Conservation (phyloP, 257 asterid genomes). For the Cruciata laevipes region DNA sequence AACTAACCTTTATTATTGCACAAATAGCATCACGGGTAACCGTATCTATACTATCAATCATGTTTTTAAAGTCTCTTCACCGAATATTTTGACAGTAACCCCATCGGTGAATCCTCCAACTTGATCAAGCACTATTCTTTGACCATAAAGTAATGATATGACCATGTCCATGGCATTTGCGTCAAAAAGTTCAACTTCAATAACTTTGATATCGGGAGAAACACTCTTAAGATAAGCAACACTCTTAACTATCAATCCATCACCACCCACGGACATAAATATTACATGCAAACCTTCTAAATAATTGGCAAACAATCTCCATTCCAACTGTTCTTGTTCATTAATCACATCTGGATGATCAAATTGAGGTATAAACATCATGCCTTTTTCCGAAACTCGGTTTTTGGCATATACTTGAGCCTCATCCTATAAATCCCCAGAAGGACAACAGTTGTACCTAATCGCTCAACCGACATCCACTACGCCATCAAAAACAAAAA, state of each 20-base stretch:
- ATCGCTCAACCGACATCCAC: constrained; percentile 85
- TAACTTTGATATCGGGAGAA: constrained; percentile 71
- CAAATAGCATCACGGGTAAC: constrained; percentile 94
- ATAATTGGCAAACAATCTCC: constrained; percentile 73
- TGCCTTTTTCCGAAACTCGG: constrained; percentile 57
- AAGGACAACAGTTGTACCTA: constrained; percentile 87
- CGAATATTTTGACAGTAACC: constrained; percentile 91
- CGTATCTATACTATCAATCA: constrained; percentile 80
- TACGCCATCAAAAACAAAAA: constrained; percentile 10
- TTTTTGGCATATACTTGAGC: constrained; percentile 82
- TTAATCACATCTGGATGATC: constrained; percentile 86
- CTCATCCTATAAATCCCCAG: constrained; percentile 91
- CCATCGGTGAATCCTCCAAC: constrained; percentile 99
- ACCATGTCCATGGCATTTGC: constrained; percentile 93
- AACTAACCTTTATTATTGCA: constrained; percentile 87
- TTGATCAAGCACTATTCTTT: constrained; percentile 73
- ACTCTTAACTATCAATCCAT: constrained; percentile 93
- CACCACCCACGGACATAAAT: constrained; percentile 96
- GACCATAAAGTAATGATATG: constrained; percentile 74
- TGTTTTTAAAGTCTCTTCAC: constrained; percentile 80
- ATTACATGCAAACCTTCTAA: constrained; percentile 54
- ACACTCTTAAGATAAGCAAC: constrained; percentile 93
- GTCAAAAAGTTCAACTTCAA: constrained; percentile 89
- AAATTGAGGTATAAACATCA: constrained; percentile 83
- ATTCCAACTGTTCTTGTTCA: constrained; percentile 97